Conservation (phyloP, 352 stramenopile genomes). For the Phytophthora litchii region DNA sequence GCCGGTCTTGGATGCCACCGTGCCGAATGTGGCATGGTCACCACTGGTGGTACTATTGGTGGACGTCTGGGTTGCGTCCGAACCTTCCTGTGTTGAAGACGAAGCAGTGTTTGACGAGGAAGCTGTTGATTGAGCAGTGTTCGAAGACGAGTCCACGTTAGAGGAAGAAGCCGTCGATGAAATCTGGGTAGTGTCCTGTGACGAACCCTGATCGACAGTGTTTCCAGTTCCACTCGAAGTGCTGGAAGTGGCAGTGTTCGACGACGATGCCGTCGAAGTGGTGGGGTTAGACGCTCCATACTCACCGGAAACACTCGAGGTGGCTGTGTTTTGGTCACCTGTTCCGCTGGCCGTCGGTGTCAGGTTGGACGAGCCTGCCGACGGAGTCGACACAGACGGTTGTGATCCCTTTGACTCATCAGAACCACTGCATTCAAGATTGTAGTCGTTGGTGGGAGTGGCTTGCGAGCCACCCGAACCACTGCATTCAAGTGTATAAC, state of each 20-base stretch:
- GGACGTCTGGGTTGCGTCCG: slow-evolving; percentile 9
- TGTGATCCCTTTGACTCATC: slow-evolving; percentile 10
- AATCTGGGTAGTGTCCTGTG: slow-evolving; percentile 6
- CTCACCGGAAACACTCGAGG: slow-evolving; percentile 5
- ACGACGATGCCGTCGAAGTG: slow-evolving; percentile 6
- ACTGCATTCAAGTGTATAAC: slow-evolving; percentile 16
- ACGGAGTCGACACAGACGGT: slow-evolving; percentile 2
- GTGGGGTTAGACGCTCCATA: slow-evolving; percentile 3
- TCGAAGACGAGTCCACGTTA: slow-evolving; percentile 12
- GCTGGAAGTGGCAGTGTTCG: background rate
- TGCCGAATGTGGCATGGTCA: slow-evolving; percentile 30
- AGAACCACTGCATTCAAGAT: slow-evolving; percentile 24
- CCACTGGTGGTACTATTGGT: slow-evolving; percentile 21
- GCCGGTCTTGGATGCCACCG: slow-evolving; percentile 26
- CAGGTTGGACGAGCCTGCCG: slow-evolving; percentile 4
- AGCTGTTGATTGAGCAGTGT: slow-evolving; percentile 6
- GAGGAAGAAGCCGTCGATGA: slow-evolving; percentile 9
- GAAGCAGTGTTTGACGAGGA: background rate
- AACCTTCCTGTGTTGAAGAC: slow-evolving; percentile 7
- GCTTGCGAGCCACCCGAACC: slow-evolving; percentile 5
- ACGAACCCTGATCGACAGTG: slow-evolving; percentile 11
- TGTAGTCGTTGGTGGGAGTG: slow-evolving; percentile 2
- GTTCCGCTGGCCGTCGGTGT: slow-evolving; percentile 8
- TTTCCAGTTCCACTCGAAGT: slow-evolving; percentile 3
- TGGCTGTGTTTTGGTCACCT: slow-evolving; percentile 9